Evolutionary conservation across 352 stramenopile genomes (phyloP).

Genomic region (Phytophthora litchii): DNA sequence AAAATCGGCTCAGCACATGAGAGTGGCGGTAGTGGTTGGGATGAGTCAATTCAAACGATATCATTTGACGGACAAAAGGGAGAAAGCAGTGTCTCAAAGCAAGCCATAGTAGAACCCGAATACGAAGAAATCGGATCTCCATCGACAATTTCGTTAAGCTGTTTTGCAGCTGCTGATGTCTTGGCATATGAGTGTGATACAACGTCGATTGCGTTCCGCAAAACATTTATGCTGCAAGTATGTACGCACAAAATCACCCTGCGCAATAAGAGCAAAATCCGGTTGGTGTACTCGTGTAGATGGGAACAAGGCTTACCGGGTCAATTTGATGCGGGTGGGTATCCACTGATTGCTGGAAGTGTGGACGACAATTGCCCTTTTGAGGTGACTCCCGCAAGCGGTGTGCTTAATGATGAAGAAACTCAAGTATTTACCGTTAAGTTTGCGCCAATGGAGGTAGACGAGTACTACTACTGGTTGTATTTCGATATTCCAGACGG

Average conservation of each 20-base stretch:
- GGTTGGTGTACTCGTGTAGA: conserved; percentile 59
- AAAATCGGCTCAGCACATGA: conserved; percentile 23
- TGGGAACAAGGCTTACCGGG: conserved; percentile 40
- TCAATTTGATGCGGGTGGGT: conserved; percentile 9
- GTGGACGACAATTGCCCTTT: conserved; percentile 86
- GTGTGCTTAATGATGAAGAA: conserved; percentile 59
- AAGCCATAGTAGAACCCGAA: conserved; percentile 48
- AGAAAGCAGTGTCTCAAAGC: conserved; percentile 16
- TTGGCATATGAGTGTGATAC: conserved; percentile 69
- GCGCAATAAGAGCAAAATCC: conserved; percentile 77
- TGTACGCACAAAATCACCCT: conserved; percentile 76
- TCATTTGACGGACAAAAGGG: conserved; percentile 47
- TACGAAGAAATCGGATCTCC: conserved; percentile 45
- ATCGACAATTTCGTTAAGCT: conserved; percentile 51
- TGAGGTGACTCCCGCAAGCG: conserved; percentile 70
- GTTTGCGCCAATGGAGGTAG: conserved; percentile 92
- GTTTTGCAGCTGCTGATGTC: conserved; percentile 72
- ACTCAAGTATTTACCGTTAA: conserved; percentile 81
- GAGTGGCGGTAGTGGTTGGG: conserved; percentile 63
- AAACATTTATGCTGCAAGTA: conserved; percentile 89
- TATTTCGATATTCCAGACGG: conserved; percentile 38
- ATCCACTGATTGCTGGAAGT: conserved; percentile 6
- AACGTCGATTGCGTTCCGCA: conserved; percentile 67
- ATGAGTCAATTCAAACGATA: conserved; percentile 72
- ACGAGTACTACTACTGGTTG: conserved; percentile 84